Percentiles rank a stretch among this genome's conserved stretches.
These are phyloP conservation scores for Fusarium sp. DNA, from an alignment of 2,329 filamentous ascomycete species.

Conservation along the genomic window DNA sequence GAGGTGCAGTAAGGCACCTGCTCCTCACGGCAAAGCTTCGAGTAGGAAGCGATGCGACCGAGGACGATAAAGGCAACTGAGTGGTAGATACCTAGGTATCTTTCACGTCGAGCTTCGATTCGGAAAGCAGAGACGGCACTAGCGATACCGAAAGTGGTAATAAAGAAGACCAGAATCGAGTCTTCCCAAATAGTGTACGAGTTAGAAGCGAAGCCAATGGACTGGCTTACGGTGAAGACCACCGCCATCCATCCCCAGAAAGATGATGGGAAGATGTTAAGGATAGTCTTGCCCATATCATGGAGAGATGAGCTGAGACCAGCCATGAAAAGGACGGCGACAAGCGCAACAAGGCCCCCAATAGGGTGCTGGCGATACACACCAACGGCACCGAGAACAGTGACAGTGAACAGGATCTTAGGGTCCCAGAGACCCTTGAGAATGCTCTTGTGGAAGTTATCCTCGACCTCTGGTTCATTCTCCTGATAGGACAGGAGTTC, in stretches of 20 bases:
- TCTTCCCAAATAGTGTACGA: slow-evolving; percentile 99
- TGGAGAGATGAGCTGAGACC: slow-evolving; percentile 59
- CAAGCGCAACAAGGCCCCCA: slow-evolving; percentile 55
- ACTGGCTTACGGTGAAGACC: slow-evolving; percentile 85
- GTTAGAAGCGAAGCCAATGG: slow-evolving; percentile 95
- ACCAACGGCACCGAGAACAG: slow-evolving; percentile 45
- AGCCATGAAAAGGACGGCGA: slow-evolving; percentile 50
- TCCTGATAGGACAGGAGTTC: slow-evolving; percentile 58
- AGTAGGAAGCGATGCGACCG: slow-evolving; percentile 83
- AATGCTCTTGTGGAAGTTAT: slow-evolving; percentile 49
- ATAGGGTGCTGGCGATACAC: slow-evolving; percentile 50
- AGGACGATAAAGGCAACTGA: slow-evolving; percentile 85
- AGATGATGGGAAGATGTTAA: slow-evolving; percentile 73
- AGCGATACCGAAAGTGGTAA: slow-evolving; percentile 86
- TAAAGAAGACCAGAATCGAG: slow-evolving; percentile 90
- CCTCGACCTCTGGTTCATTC: slow-evolving; percentile 56
- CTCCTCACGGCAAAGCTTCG: slow-evolving; percentile 93
- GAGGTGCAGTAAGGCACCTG: slow-evolving; percentile 98
- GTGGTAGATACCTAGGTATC: slow-evolving; percentile 83
- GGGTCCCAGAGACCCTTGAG: slow-evolving; percentile 53
- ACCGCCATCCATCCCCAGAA: slow-evolving; percentile 91
- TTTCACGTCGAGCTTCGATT: slow-evolving; percentile 73
- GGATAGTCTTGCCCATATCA: slow-evolving; percentile 56
- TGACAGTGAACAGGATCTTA: slow-evolving; percentile 49
- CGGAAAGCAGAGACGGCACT: slow-evolving; percentile 80